Percentiles rank a stretch among this genome's conserved stretches.
phyloP scores from a whole-genome alignment of 257 asterid species.

The Ligustrum vulgare region DNA sequence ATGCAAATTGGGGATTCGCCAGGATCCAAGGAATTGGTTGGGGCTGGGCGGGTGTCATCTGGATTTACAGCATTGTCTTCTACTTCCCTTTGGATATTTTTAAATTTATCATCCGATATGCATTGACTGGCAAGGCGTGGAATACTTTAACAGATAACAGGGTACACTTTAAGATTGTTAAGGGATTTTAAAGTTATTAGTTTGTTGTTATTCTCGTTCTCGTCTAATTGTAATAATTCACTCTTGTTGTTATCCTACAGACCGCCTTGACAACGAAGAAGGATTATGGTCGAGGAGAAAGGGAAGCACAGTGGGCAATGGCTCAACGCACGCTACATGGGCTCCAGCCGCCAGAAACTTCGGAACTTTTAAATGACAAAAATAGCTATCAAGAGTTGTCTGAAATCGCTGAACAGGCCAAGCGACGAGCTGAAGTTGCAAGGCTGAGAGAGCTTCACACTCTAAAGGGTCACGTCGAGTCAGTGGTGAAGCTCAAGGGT shows the following conservation, averaged over 20 bases:
- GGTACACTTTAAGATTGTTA: conserved; percentile 24
- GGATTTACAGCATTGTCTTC: conserved; percentile 50
- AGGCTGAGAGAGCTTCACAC: conserved; percentile 60
- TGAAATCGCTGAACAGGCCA: conserved; percentile 63
- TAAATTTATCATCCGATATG: conserved; percentile 43
- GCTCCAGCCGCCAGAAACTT: conserved; percentile 41
- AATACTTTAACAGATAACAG: conserved; percentile 39
- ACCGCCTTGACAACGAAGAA: conserved; percentile 56
- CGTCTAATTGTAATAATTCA: neutral
- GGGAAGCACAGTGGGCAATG: conserved; percentile 63
- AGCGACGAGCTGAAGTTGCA: conserved; percentile 63
- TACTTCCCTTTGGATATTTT: conserved; percentile 51
- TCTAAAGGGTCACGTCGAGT: conserved; percentile 52
- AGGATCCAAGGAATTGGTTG: conserved; percentile 52
- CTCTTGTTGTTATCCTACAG: conserved; percentile 26
- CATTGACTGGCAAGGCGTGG: conserved; percentile 51
- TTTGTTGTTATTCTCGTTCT: neutral
- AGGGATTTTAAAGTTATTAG: neutral
- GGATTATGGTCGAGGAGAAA: conserved; percentile 56
- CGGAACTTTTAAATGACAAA: conserved; percentile 36
- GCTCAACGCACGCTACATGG: conserved; percentile 60
- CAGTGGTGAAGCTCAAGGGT: conserved; percentile 55
- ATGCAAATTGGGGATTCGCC: conserved; percentile 53
- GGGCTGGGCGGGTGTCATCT: conserved; percentile 67
- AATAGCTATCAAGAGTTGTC: conserved; percentile 49